Conservation (phyloP, 2,329 filamentous ascomycete genomes). For the Pseudogymnoascus sp. region DNA sequence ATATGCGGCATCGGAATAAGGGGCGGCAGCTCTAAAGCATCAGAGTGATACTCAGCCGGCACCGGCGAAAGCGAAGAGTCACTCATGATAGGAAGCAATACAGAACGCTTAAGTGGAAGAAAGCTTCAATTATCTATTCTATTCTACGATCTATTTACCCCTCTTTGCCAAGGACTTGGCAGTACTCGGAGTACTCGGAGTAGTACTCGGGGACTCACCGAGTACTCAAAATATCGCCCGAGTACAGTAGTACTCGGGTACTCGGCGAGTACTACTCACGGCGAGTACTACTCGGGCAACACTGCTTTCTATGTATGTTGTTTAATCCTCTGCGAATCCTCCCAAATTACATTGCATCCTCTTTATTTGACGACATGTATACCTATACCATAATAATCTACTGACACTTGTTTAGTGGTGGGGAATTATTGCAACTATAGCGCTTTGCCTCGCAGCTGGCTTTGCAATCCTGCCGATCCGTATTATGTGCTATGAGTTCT, state of each 20-base stretch:
- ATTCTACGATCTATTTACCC: neutral
- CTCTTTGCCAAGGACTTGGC: neutral
- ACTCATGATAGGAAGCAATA: neutral
- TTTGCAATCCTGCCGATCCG: neutral
- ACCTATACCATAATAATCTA: too few relatives aligned
- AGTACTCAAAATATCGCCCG: neutral
- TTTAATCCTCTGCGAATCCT: neutral
- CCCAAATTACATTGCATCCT: neutral
- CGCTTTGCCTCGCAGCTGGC: neutral
- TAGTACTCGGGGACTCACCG: neutral
- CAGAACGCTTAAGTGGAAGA: neutral
- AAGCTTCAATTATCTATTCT: neutral
- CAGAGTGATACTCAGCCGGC: neutral
- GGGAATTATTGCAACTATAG: conserved; percentile 31
- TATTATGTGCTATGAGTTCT: conserved; percentile 16
- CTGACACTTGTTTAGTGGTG: conserved; percentile 23
- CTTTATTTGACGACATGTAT: too few relatives aligned
- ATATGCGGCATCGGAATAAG: neutral
- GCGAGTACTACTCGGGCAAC: too few relatives aligned
- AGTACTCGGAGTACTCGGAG: neutral
- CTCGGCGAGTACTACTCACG: too few relatives aligned
- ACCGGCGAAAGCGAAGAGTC: neutral
- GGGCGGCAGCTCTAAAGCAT: neutral
- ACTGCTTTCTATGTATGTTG: conserved; percentile 15
- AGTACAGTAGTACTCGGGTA: neutral